Evolutionary conservation across 2,329 filamentous ascomycete genomes (phyloP).

Genomic region (Calonectria naviculata): DNA sequence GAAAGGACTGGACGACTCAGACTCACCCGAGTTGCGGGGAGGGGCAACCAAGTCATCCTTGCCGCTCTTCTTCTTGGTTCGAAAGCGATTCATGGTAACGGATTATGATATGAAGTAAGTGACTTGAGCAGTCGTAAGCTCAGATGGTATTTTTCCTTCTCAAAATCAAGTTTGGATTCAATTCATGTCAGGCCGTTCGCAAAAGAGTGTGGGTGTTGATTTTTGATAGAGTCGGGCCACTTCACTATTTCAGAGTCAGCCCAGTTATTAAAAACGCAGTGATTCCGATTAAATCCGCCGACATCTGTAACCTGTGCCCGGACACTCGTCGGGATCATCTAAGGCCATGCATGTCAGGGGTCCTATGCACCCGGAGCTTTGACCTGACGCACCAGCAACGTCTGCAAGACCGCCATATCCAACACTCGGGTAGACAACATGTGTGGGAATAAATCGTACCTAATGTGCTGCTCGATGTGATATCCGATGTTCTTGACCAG

Average conservation of each 20-base stretch:
- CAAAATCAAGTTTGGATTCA: conserved; percentile 22
- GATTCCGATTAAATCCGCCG: background rate
- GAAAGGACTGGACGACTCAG: conserved; percentile 64
- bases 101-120: background rate
- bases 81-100: conserved; percentile 78
- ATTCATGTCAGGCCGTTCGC: conserved; percentile 32
- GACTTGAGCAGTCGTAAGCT: background rate
- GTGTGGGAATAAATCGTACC: conserved; percentile 29
- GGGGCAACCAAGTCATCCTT: conserved; percentile 64
- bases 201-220: background rate
- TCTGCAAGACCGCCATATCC: background rate
- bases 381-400: background rate
- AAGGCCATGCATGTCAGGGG: background rate
- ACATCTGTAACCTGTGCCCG: background rate
- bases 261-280: background rate
- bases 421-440: background rate
- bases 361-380: background rate
- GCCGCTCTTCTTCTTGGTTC: conserved; percentile 74
- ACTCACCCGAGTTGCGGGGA: conserved; percentile 64
- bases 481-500: background rate
- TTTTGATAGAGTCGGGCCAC: background rate
- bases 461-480: conserved; percentile 15
- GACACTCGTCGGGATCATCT: background rate
- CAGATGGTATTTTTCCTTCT: conserved; percentile 10
- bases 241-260: background rate